Percentiles rank a stretch among this genome's conserved stretches.
Conservation (phyloP, 176 grass and related monocot genomes). For the Pontederia paniculata region DNA sequence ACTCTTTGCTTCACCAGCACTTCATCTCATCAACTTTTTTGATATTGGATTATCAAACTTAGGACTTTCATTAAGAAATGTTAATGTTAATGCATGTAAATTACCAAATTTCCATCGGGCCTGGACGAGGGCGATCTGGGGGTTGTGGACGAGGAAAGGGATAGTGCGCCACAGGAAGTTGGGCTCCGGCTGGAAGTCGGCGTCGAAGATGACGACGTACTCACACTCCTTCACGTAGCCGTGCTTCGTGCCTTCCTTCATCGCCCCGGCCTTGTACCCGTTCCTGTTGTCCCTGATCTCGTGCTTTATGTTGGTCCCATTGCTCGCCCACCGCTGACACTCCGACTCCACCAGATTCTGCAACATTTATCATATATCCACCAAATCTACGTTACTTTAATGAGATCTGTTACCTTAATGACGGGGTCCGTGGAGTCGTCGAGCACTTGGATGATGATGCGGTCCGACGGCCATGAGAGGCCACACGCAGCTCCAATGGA, state of each 20-base stretch:
- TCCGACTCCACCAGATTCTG: constrained; percentile 71
- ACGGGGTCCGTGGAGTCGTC: too few species aligned
- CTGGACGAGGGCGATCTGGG: constrained; percentile 61
- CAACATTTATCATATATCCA: too few species aligned
- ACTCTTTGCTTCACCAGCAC: too few species aligned
- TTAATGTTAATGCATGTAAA: neutral
- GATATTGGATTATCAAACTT: too few species aligned
- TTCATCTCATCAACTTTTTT: too few species aligned
- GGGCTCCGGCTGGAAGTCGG: constrained; percentile 82
- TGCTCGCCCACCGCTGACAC: constrained; percentile 80
- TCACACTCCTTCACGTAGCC: constrained; percentile 67
- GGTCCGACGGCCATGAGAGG: too few species aligned
- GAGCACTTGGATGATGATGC: too few species aligned
- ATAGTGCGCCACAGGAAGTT: constrained; percentile 69
- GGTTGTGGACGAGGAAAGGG: constrained; percentile 69
- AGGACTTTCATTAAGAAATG: too few species aligned
- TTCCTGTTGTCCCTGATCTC: constrained; percentile 69
- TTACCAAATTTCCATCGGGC: constrained; percentile 66
- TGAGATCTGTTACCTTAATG: too few species aligned
- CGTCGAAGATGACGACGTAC: constrained; percentile 76
- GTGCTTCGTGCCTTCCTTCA: constrained; percentile 62
- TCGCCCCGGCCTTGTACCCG: constrained; percentile 81
- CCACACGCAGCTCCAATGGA: too few species aligned
- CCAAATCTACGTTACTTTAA: too few species aligned
- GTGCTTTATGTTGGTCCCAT: constrained; percentile 82